These are phyloP conservation scores for Aspergillus fructus DNA, from an alignment of 2,329 filamentous ascomycete species.

Conservation along the genomic window DNA sequence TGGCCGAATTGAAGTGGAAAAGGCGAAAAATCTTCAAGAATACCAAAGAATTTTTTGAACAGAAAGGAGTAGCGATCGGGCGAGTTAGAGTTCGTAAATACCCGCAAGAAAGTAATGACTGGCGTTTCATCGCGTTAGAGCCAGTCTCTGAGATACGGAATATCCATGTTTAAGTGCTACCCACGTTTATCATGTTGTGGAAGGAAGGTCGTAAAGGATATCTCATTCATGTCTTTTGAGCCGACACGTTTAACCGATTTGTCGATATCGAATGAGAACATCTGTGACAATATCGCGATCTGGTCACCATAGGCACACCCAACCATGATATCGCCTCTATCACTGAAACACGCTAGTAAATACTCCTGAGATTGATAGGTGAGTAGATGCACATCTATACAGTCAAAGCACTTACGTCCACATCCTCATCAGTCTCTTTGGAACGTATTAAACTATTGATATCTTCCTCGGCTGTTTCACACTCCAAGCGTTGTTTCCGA, in stretches of 20 bases:
- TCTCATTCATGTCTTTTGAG: slow-evolving; percentile 11
- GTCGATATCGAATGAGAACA: slow-evolving; percentile 10
- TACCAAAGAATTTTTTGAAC: slow-evolving; percentile 5
- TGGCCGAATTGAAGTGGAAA: slow-evolving; percentile 4
- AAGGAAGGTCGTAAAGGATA: slow-evolving; percentile 11
- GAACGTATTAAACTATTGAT: slow-evolving; percentile 8
- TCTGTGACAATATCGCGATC: background rate
- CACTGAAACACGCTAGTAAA: slow-evolving; percentile 4
- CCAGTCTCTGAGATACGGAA: background rate
- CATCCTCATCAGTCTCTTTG: background rate
- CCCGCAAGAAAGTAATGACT: slow-evolving; percentile 12
- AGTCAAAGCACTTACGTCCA: slow-evolving; percentile 1
- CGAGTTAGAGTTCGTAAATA: slow-evolving; percentile 5
- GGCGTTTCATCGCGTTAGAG: background rate
- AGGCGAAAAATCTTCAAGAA: background rate
- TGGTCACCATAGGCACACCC: slow-evolving; percentile 7
- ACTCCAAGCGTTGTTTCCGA: slow-evolving; percentile 7
- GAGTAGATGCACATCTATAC: background rate
- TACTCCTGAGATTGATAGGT: slow-evolving; percentile 8
- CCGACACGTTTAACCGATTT: slow-evolving; percentile 9
- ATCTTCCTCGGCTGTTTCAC: slow-evolving; percentile 6
- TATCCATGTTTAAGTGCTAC: background rate
- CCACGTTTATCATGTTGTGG: slow-evolving; percentile 8
- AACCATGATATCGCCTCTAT: slow-evolving; percentile 8
- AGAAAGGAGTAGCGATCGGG: slow-evolving; percentile 8